Percentiles rank a stretch among this genome's conserved stretches.
These are phyloP conservation scores for Metschnikowia orientalis DNA, from an alignment of 805 yeast genomes.

Conservation along the genomic window DNA sequence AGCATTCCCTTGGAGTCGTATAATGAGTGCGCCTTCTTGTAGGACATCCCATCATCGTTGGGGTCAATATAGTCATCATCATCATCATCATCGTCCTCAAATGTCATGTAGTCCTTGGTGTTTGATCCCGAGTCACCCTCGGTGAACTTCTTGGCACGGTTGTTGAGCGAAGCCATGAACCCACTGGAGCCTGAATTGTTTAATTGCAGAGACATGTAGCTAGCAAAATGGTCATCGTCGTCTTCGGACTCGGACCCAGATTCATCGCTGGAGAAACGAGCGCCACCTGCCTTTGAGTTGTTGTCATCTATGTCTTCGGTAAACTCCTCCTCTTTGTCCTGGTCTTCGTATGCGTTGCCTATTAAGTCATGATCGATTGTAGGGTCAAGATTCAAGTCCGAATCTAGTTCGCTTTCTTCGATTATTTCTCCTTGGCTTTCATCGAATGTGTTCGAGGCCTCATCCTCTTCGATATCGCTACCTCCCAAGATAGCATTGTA, in stretches of 20 bases:
- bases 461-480: slow-evolving; percentile 38
- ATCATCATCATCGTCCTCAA: slow-evolving; percentile 35
- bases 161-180: slow-evolving; percentile 44
- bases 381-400: slow-evolving; percentile 29
- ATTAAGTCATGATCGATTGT: slow-evolving; percentile 27
- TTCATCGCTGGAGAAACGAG: slow-evolving; percentile 22
- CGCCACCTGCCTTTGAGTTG: slow-evolving; percentile 9
- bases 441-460: slow-evolving; percentile 19
- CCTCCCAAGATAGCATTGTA: slow-evolving; percentile 93
- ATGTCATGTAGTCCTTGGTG: slow-evolving; percentile 9
- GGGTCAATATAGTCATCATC: slow-evolving; percentile 77
- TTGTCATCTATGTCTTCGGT: slow-evolving; percentile 16
- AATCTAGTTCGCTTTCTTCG: slow-evolving; percentile 30
- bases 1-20: slow-evolving; percentile 41
- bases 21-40: slow-evolving; percentile 59
- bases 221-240: slow-evolving; percentile 56
- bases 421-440: slow-evolving; percentile 38
- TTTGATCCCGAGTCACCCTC: slow-evolving; percentile 11
- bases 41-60: slow-evolving; percentile 75
- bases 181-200: slow-evolving; percentile 45
- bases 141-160: slow-evolving; percentile 20
- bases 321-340: slow-evolving; percentile 22
- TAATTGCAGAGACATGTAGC: slow-evolving; percentile 74
- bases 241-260: slow-evolving; percentile 35
- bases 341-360: slow-evolving; percentile 25